Percentiles rank a stretch among this genome's conserved stretches.
Conservation (phyloP, 179 eudicot genomes). For the Silene vulgaris region DNA sequence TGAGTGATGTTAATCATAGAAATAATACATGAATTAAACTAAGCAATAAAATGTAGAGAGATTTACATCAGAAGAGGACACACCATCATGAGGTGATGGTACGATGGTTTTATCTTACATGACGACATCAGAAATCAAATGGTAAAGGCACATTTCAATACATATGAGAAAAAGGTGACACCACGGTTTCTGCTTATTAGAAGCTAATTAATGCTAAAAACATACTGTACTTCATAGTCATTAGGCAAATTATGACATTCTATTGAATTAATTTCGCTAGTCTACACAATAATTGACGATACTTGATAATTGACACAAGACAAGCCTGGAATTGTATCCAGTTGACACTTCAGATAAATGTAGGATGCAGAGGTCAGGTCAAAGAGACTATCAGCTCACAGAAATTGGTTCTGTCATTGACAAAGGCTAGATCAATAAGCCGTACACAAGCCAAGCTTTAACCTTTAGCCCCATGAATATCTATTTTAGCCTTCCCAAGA, state of each 20-base stretch:
- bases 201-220: not conserved
- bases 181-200: not conserved
- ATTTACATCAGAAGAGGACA: not conserved
- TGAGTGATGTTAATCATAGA: constrained; percentile 40
- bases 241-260: not conserved
- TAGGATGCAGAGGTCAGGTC: not conserved
- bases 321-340: not conserved
- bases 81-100: not conserved
- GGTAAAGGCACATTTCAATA: not conserved
- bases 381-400: not conserved
- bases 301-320: not conserved
- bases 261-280: not conserved
- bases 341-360: not conserved
- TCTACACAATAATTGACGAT: not conserved
- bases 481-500: not conserved
- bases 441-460: not conserved
- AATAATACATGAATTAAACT: constrained; percentile 29
- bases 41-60: not conserved
- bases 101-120: not conserved
- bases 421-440: not conserved
- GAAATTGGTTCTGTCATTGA: not conserved
- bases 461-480: constrained; percentile 3
- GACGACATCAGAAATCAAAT: not conserved
- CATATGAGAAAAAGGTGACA: constrained; percentile 3
- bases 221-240: too few relatives aligned